Percentiles rank a stretch among this genome's conserved stretches.
Evolutionary conservation across 2,329 filamentous ascomycete species (phyloP).

Genomic region (Aspergillus caelatus): DNA sequence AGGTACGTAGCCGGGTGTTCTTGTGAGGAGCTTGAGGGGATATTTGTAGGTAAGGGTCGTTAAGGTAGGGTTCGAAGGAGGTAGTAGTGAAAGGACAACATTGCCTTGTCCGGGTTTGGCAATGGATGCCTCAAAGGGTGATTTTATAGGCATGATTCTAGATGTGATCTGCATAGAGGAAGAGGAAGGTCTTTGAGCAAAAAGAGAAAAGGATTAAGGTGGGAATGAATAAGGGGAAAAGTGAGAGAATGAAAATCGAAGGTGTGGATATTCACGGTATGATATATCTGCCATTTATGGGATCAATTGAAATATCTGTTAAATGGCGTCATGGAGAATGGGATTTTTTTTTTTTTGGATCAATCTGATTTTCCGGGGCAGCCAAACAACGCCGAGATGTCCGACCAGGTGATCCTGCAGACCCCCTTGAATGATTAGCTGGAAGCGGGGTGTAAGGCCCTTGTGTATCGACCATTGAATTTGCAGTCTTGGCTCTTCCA

Average conservation of each 20-base stretch:
- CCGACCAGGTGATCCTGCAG: slow-evolving; percentile 1
- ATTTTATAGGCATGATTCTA: slow-evolving; percentile 47
- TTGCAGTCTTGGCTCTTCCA: slow-evolving; percentile 13
- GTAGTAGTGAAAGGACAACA: slow-evolving; percentile 73
- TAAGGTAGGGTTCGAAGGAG: slow-evolving; percentile 71
- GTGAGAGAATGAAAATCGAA: slow-evolving; percentile 5
- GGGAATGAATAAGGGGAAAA: background rate
- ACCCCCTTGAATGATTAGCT: slow-evolving; percentile 7
- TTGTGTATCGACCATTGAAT: slow-evolving; percentile 10
- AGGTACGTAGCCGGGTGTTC: slow-evolving; percentile 65
- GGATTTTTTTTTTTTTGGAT: slow-evolving; percentile 5
- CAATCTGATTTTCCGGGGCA: slow-evolving; percentile 3
- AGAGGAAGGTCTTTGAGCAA: background rate
- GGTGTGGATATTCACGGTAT: slow-evolving; percentile 14
- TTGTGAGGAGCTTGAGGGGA: slow-evolving; percentile 89
- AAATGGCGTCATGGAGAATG: slow-evolving; percentile 16
- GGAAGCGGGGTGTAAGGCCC: background rate
- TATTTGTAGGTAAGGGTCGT: slow-evolving; percentile 85
- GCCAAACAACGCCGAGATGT: background rate
- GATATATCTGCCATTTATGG: slow-evolving; percentile 3
- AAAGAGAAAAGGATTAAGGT: background rate
- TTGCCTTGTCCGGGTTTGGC: slow-evolving; percentile 76
- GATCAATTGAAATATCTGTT: background rate
- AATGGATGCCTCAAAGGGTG: slow-evolving; percentile 76
- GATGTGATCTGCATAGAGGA: slow-evolving; percentile 15